Percentiles rank a stretch among this genome's conserved stretches.
Conservation (phyloP, 140 eudicot genomes). For the Erigeron philadelphicus region DNA sequence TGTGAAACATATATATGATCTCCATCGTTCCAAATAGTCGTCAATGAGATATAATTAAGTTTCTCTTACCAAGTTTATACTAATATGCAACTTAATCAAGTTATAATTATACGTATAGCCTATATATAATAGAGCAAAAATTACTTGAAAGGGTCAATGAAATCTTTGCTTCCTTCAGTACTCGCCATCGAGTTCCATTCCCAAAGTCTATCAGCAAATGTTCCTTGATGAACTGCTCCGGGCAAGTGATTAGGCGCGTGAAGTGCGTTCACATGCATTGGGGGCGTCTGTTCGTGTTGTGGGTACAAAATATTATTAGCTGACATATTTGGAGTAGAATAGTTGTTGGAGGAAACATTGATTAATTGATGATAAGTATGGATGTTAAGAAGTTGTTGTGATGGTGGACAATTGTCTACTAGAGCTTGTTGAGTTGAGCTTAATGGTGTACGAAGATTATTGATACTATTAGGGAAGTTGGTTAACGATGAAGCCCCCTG, state of each 20-base stretch:
- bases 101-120: neutral
- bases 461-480: slow-evolving; percentile 29
- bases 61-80: no score
- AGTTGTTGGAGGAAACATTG: neutral
- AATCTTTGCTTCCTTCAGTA: slow-evolving; percentile 45
- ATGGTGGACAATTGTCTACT: slow-evolving; percentile 25
- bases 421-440: slow-evolving; percentile 44
- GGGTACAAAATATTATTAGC: slow-evolving; percentile 24
- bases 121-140: neutral
- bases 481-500: slow-evolving; percentile 24
- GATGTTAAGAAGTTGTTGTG: slow-evolving; percentile 28
- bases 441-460: slow-evolving; percentile 63
- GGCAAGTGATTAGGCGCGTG: slow-evolving; percentile 32
- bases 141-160: slow-evolving; percentile 58
- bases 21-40: no score
- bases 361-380: slow-evolving; percentile 24
- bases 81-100: no score
- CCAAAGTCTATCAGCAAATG: slow-evolving; percentile 56
- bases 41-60: no score
- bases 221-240: slow-evolving; percentile 30
- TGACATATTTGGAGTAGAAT: neutral
- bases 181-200: slow-evolving; percentile 53
- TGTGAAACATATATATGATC: no score
- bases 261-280: slow-evolving; percentile 12
- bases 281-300: slow-evolving; percentile 10